Evolutionary conservation across 73 alveolate genomes (phyloP), one percentile per base, ranked within the genome.

Genomic region (Uronychia setigera): DNA sequence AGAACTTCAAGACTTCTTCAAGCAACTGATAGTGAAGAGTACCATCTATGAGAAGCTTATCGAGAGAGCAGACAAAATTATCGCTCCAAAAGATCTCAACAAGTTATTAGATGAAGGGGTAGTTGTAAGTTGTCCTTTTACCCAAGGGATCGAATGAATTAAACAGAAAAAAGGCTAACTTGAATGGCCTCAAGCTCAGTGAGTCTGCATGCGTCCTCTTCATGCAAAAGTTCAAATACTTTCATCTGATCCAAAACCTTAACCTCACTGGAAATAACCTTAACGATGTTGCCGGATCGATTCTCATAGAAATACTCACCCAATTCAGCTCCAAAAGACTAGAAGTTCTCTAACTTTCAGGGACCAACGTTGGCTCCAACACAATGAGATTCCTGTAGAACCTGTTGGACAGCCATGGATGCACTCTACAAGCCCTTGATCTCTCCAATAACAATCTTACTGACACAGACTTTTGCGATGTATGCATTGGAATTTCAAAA

Each of bases 251-350:
- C 19, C 67, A 46, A 19, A 46, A 46, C 19, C 67, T 46, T 5
- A 46, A 67, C 79, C 32, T 67, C 34, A 13, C 79, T 13, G 79
- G 79, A 30, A 67, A 28, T 30, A 67, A 67, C 29, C 79, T 67
- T 1, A 67, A 30, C 79, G 79, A 67, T 28, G 32, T 26, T 26
- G 29, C 32, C 13, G 29, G 79, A 14, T 1, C 32, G 5, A 14
- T 67, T 30, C 32, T 67, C 79, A 26, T 67, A 1, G 79, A 67
- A 67, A 67, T 67, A 1, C 30, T 67, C 5, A 67, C 29, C 79
- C 34, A 67, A 13, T 67, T 67, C 79, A 1, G 32, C 5, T 26
- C 79, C 5, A 13, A 5, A 28, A 26, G 26, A 26, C 81, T 76
- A 5, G n/a, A 28, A 5, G 32, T 31, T 58, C 81, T 76, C 29